Percentiles rank a stretch among this genome's conserved stretches.
phyloP scores from a whole-genome alignment of 2,329 filamentous ascomycete genomes.

The Byssochlamys sp. region DNA sequence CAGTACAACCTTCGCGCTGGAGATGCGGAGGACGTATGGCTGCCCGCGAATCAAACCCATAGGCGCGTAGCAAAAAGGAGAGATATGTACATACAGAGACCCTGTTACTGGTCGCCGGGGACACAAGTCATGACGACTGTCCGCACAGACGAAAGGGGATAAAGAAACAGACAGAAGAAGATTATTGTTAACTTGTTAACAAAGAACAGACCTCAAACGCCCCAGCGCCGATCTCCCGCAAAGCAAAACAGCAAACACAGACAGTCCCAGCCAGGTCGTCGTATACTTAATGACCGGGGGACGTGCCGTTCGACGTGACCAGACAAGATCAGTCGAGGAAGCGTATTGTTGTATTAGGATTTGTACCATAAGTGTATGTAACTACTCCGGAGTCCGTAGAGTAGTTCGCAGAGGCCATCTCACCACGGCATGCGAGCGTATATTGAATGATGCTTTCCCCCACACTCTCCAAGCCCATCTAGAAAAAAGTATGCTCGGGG shows the following conservation, averaged over 20 bases:
- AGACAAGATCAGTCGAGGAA: not conserved
- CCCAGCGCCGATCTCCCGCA: not conserved
- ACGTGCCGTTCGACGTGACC: not conserved
- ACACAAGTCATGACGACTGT: not conserved
- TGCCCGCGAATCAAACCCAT: not conserved
- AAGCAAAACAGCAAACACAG: not conserved
- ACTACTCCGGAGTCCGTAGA: not conserved
- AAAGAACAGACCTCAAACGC: not conserved
- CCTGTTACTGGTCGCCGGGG: not conserved
- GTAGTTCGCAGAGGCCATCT: not conserved
- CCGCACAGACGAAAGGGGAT: constrained; percentile 4
- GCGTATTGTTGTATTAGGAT: no score
- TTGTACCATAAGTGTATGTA: no score
- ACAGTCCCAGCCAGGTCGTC: not conserved
- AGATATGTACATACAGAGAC: not conserved
- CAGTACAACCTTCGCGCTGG: not conserved
- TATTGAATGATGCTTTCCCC: not conserved
- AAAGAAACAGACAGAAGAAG: not conserved
- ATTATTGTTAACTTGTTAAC: no score
- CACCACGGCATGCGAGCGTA: not conserved
- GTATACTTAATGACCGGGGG: not conserved
- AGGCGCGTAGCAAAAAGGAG: not conserved
- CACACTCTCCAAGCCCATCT: not conserved
- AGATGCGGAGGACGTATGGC: not conserved
- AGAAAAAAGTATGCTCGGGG: not conserved